Evolutionary conservation across 768 basidiomycete species (phyloP).

Genomic region (Kwoniella heveanensis): DNA sequence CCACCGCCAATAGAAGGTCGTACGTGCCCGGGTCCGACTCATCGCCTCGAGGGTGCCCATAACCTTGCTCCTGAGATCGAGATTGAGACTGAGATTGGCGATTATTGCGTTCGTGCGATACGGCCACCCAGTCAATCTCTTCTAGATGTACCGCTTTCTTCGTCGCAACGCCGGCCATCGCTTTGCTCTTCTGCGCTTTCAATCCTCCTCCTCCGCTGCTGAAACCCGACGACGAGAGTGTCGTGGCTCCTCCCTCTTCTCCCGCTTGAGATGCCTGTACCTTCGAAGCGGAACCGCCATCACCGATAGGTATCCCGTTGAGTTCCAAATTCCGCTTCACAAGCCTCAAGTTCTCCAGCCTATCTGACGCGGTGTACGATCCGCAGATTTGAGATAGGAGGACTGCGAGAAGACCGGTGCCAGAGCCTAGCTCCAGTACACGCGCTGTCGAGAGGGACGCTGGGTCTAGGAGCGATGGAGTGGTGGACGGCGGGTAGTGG

Average conservation of each 20-base stretch:
- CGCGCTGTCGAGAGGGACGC: slow-evolving; percentile 7
- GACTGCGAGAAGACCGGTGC: slow-evolving; percentile 50
- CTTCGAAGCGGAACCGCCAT: neutral
- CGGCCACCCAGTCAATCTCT: slow-evolving; percentile 51
- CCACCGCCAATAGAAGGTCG: slow-evolving; percentile 50
- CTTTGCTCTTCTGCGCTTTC: slow-evolving; percentile 2
- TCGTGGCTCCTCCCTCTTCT: neutral
- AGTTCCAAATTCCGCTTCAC: slow-evolving; percentile 45
- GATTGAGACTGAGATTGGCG: no score
- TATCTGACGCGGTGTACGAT: slow-evolving; percentile 43
- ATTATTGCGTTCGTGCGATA: slow-evolving; percentile 26
- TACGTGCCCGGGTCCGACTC: no score
- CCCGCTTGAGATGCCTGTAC: neutral
- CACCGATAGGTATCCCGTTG: slow-evolving; percentile 27
- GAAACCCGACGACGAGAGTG: no score
- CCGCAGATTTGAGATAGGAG: slow-evolving; percentile 39
- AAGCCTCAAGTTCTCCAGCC: slow-evolving; percentile 50
- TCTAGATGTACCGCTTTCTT: slow-evolving; percentile 30
- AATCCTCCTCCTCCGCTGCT: neutral
- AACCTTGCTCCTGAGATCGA: no score
- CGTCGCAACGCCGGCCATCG: no score
- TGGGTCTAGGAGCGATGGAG: slow-evolving; percentile 28
- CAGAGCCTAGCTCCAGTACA: slow-evolving; percentile 52
- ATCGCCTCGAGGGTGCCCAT: no score
- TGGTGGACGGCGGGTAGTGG: slow-evolving; percentile 25